Base-by-base conservation (phyloP, 305 asterid species). In the Striga hermonthica region DNA sequence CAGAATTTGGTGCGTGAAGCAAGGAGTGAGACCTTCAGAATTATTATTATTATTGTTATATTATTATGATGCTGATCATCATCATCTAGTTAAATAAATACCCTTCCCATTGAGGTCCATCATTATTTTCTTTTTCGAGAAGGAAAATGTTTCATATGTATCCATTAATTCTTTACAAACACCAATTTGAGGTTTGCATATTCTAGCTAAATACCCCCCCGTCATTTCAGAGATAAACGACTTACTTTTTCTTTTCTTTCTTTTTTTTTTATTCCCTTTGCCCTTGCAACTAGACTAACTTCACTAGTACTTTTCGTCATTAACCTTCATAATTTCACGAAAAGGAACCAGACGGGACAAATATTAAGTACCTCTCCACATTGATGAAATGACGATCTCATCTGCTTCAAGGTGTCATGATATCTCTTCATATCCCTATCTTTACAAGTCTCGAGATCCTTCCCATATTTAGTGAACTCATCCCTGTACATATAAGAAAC, bases 391-490 rank as follows among this genome's bases (percentile, higher is more conserved):
- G 96, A 88, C 64, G 89, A 81, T 58, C 65, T 75, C 67, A 94
- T 72, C 80, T 85, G 86, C 76, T 74, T 90, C 82, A 78, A 69
- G 65, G 83, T 74, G 66, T 81, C 89, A 55, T 74, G 62, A 58
- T 72, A 88, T 81, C 82, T 84, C 80, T 83, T 80, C 66, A 49
- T 58, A 74, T 91, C 96, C 74, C 79, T 82, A 54, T 85, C 96
- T 85, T 69, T 84, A 77, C 60, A 80, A 62, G 79, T 80, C 68
- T 84, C 86, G 31, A 88, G 95, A 70, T 85, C 97, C 84, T 74
- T 86, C 44, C 83, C 87, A 49, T 84, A 75, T 69, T 84, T 83
- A 70, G 72, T 74, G 73, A 86, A 94, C 79, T 94, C 86, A 57
- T 79, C 83, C 78, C 98, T 94, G 60, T 43, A 62, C 57, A 77